These are phyloP conservation scores for Hypoxylon intermedium DNA, from an alignment of 495 filamentous ascomycete species.

Conservation along the genomic window DNA sequence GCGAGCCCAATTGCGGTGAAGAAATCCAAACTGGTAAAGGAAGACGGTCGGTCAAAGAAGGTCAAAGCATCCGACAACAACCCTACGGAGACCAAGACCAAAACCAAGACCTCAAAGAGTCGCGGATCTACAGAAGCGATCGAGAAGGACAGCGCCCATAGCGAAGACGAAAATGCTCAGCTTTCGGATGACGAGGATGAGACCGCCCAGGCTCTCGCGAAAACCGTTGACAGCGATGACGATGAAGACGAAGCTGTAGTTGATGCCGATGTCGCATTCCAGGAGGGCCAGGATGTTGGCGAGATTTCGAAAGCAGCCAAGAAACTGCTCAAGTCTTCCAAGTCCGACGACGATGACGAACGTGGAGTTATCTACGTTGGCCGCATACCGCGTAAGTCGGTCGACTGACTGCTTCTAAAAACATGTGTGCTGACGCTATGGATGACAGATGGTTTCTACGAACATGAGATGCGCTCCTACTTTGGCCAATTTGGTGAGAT, in stretches of 20 bases:
- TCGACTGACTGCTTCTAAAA: neutral
- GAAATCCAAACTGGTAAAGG: slow-evolving; percentile 41
- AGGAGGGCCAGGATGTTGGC: slow-evolving; percentile 65
- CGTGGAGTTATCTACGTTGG: slow-evolving; percentile 88
- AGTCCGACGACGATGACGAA: slow-evolving; percentile 53
- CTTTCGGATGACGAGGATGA: slow-evolving; percentile 48
- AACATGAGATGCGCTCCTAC: slow-evolving; percentile 91
- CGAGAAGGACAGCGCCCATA: slow-evolving; percentile 36
- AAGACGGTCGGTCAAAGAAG: slow-evolving; percentile 35
- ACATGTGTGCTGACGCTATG: slow-evolving; percentile 38
- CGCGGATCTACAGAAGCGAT: slow-evolving; percentile 28
- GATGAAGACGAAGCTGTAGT: slow-evolving; percentile 65
- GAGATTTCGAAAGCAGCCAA: slow-evolving; percentile 69
- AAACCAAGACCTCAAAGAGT: slow-evolving; percentile 40
- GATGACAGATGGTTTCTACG: slow-evolving; percentile 79
- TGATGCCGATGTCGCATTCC: slow-evolving; percentile 55
- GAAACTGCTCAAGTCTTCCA: slow-evolving; percentile 60
- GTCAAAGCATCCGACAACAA: slow-evolving; percentile 37
- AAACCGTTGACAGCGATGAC: slow-evolving; percentile 81
- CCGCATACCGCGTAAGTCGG: slow-evolving; percentile 70
- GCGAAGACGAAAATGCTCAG: slow-evolving; percentile 42
- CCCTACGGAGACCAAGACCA: too few relatives aligned
- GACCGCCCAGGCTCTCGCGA: slow-evolving; percentile 65
- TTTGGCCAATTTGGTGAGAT: slow-evolving; percentile 95
- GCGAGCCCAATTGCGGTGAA: slow-evolving; percentile 51